Evolutionary conservation across 108 stramenopile species (phyloP).

Genomic region (Nannochloropsis salina): DNA sequence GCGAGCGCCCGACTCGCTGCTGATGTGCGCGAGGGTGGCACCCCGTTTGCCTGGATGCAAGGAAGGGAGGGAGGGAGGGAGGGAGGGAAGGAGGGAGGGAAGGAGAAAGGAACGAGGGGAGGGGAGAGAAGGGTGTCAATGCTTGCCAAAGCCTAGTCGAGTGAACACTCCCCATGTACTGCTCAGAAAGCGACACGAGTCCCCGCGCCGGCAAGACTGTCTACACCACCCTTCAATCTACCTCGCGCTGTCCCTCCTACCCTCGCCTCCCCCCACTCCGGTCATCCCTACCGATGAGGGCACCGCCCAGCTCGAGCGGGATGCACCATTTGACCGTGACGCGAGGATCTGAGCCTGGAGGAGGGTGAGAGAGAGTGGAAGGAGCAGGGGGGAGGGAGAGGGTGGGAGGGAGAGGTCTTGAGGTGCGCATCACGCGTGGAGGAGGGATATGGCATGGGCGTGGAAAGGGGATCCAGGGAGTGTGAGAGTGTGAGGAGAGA

Average conservation of each 20-base stretch:
- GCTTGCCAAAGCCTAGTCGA: no score
- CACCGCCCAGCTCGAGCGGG: not conserved
- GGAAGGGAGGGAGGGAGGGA: not conserved
- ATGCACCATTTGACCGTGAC: slow-evolving; percentile 20
- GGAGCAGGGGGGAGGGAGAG: no score
- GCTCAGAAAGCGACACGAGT: no score
- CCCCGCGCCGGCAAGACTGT: not conserved
- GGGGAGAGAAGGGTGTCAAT: not conserved
- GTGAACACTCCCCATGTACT: no score
- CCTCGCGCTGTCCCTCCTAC: not conserved
- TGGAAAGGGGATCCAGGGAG: not conserved
- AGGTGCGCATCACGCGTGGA: not conserved
- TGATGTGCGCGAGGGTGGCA: not conserved
- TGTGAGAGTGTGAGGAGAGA: no score
- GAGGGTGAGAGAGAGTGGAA: no score
- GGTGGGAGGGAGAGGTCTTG: no score
- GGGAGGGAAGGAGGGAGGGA: not conserved
- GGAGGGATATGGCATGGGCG: not conserved
- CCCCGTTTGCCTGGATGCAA: not conserved
- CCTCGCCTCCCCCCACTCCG: not conserved
- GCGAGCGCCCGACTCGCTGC: not conserved
- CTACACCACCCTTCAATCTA: not conserved
- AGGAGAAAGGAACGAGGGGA: not conserved
- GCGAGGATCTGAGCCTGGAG: not conserved
- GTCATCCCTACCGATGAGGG: not conserved